Conservation (phyloP, 192 early-diverging fungal species). For the Coemansia nantahalensis region DNA sequence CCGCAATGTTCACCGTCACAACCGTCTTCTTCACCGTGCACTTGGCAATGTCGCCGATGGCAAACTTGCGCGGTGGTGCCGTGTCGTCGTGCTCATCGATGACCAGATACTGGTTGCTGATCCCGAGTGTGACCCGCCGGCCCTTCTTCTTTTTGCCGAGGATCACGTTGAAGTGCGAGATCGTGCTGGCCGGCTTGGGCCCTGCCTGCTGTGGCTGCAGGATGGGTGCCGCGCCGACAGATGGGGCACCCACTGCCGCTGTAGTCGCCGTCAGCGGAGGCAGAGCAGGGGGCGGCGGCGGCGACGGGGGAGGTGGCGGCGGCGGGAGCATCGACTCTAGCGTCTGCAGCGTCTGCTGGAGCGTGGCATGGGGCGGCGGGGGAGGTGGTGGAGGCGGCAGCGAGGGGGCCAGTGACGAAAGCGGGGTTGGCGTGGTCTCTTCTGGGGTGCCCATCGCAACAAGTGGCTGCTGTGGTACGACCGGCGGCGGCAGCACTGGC, state of each 20-base stretch:
- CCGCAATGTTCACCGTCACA: slow-evolving; percentile 62
- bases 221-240: no score
- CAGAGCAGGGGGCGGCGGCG: neutral
- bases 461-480: neutral
- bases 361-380: neutral
- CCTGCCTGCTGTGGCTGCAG: slow-evolving; percentile 1
- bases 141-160: slow-evolving; percentile 76
- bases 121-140: slow-evolving; percentile 63
- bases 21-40: slow-evolving; percentile 64
- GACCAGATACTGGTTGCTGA: slow-evolving; percentile 61
- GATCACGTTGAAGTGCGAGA: slow-evolving; percentile 42
- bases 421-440: neutral
- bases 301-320: slow-evolving; percentile 9
- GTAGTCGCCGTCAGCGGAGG: slow-evolving; percentile 1
- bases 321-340: slow-evolving; percentile 1
- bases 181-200: slow-evolving; percentile 7
- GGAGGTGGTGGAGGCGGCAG: neutral
- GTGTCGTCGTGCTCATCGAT: slow-evolving; percentile 59
- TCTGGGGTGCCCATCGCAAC: neutral
- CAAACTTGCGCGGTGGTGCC: slow-evolving; percentile 43
- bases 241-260: no score
- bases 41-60: slow-evolving; percentile 58
- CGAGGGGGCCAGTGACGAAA: neutral
- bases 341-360: neutral
- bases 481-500: neutral